phyloP scores from a whole-genome alignment of 331 rosid genomes.

The Rhamnella rubrinervis region DNA sequence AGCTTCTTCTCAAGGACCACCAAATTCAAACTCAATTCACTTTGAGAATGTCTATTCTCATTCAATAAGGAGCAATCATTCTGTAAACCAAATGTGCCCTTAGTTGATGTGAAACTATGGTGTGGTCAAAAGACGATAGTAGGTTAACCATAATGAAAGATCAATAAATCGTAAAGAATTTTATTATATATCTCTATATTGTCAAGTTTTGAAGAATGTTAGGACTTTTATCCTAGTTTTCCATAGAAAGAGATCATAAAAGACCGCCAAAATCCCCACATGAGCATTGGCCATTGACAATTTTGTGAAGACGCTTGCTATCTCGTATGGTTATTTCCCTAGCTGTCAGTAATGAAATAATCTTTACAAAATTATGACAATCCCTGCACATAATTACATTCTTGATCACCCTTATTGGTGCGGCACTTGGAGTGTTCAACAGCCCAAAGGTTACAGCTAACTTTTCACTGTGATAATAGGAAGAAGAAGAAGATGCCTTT shows the following conservation, averaged over 20 bases:
- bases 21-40: too few relatives aligned
- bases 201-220: neutral
- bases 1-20: too few relatives aligned
- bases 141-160: too few relatives aligned
- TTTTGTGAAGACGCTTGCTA: slow-evolving; percentile 71
- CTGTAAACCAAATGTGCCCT: too few relatives aligned
- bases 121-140: too few relatives aligned
- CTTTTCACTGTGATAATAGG: slow-evolving; percentile 70
- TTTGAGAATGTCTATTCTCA: too few relatives aligned
- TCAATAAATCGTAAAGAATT: too few relatives aligned
- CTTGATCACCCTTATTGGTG: slow-evolving; percentile 63
- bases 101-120: too few relatives aligned
- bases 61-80: too few relatives aligned
- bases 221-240: neutral
- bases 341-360: slow-evolving; percentile 45
- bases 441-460: slow-evolving; percentile 75
- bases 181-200: neutral
- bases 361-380: slow-evolving; percentile 69
- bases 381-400: slow-evolving; percentile 74
- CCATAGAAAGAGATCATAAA: slow-evolving; percentile 27
- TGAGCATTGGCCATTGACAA: slow-evolving; percentile 69
- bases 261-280: slow-evolving; percentile 66
- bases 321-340: slow-evolving; percentile 80
- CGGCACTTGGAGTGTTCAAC: slow-evolving; percentile 49
- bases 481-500: slow-evolving; percentile 26